These are phyloP conservation scores for Xylaria arbuscula DNA, from an alignment of 2,329 filamentous ascomycete genomes.

Conservation along the genomic window DNA sequence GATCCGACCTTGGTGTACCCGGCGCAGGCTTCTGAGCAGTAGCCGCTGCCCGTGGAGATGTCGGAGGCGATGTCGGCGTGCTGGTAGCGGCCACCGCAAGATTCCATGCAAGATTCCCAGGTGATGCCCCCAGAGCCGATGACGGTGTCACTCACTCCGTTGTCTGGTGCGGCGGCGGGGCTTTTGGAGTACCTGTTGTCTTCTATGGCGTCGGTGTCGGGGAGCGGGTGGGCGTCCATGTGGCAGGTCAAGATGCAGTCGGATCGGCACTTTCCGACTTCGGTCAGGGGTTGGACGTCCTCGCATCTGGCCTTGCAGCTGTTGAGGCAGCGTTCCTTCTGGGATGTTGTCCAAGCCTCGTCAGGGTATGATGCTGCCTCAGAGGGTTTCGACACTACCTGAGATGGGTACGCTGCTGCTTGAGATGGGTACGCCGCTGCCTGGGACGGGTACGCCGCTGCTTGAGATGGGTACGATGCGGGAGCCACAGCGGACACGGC, in stretches of 20 bases:
- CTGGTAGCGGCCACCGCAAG: slow-evolving; percentile 13
- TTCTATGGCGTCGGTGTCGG: background rate
- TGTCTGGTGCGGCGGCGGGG: background rate
- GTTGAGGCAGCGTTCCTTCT: background rate
- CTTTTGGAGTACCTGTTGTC: background rate
- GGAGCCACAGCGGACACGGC: background rate
- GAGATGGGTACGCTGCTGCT: background rate
- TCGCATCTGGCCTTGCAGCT: background rate
- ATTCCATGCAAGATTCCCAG: slow-evolving; percentile 29
- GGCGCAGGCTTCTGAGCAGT: slow-evolving; percentile 17
- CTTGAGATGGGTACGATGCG: background rate
- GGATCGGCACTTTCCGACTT: background rate
- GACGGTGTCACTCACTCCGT: background rate
- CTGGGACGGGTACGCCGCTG: background rate
- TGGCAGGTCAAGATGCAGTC: background rate
- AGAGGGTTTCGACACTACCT: too few species aligned
- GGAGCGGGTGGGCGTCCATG: background rate
- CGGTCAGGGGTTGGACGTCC: background rate
- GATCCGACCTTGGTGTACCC: background rate
- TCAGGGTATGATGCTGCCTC: background rate
- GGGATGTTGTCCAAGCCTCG: background rate
- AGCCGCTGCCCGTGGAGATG: background rate
- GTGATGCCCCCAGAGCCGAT: slow-evolving; percentile 2
- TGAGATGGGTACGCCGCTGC: background rate
- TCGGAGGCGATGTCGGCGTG: slow-evolving; percentile 15